A percentile compares a stretch with the other conserved stretches of the same genome.
phyloP scores from a whole-genome alignment of 164 flowering plant genomes.

The Litsea cubeba region DNA sequence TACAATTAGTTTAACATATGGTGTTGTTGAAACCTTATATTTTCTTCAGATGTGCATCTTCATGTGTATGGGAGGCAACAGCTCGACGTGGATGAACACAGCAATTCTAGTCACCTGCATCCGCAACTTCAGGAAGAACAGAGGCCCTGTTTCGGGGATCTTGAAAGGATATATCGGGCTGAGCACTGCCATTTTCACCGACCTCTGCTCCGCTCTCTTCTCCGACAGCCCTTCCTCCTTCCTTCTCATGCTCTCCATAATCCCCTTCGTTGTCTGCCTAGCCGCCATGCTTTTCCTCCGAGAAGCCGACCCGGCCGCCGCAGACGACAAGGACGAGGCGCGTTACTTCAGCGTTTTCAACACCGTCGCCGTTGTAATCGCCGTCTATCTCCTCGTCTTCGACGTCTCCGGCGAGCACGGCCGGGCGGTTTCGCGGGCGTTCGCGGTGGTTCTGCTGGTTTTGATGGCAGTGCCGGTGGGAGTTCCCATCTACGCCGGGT shows the following conservation, averaged over 20 bases:
- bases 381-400: conserved; percentile 32
- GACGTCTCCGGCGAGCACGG: conserved; percentile 39
- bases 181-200: conserved; percentile 90
- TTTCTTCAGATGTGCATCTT: conserved; percentile 65
- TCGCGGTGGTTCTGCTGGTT: conserved; percentile 28
- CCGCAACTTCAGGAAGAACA: conserved; percentile 64
- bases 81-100: conserved; percentile 98
- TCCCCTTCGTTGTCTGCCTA: conserved; percentile 64
- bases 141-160: conserved; percentile 87
- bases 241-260: conserved; percentile 56
- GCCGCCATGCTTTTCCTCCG: conserved; percentile 63
- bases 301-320: conserved; percentile 36
- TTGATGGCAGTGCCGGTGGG: conserved; percentile 34
- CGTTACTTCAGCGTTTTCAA: conserved; percentile 32
- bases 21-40: too few relatives aligned
- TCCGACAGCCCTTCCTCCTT: conserved; percentile 49
- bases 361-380: conserved; percentile 31
- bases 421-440: conserved; percentile 18
- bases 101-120: conserved; percentile 82
- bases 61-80: conserved; percentile 89
- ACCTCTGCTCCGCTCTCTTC: conserved; percentile 63
- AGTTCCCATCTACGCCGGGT: conserved; percentile 42
- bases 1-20: too few relatives aligned
- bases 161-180: conserved; percentile 79
- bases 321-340: conserved; percentile 17